Evolutionary conservation across 208 protist genomes (phyloP), one percentile per base, ranked within the genome.

Genomic region (Trypanosoma boissoni): DNA sequence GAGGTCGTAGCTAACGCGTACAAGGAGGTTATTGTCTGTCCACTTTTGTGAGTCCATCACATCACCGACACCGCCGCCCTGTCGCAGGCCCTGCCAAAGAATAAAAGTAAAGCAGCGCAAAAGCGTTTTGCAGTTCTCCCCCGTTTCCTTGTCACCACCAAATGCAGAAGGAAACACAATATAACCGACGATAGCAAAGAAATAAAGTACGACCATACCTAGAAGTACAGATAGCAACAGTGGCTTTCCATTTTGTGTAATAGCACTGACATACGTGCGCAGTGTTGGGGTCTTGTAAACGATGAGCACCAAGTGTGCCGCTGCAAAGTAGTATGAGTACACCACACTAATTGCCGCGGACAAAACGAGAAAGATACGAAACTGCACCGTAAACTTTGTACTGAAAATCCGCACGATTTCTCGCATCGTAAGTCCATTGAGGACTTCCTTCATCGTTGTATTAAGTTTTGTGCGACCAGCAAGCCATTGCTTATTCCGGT

Each of bases 1-100:
- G 45, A 97, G 72, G 71, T 98, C 92, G 72, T 96, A 94, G 23
- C 61, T 64, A 14, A 90, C 58, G 5, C 87, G 83, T 3, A 70
- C 53, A 24, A 86, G 36, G 32, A 85, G 57, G 32, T 74, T 69
- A 12, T 50, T 34, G 29, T 74, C 76, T 21, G 57, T 70, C 80
- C 85, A 95, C 24, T 65, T 24, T 61, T 70, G 76, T 27, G 76
- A 67, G 41, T 61, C 61, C 88, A 95, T 91, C 24, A 91, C 73
- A 49, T 95, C 88, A 23, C 75, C 84, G 3, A 95, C 77, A 18
- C 88, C 88, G 51, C 88, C 88, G 52, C 84, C 84, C 18, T 76
- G 71, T 16, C 84, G 81, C 32, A 95, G 65, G 26, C 88, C 88
- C 21, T 91, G 68, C 69, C 75, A 83, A 10, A 91, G 41, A 55